Conservation (phyloP, 1,284 basidiomycete genomes). For the Cryptococcus sp. region DNA sequence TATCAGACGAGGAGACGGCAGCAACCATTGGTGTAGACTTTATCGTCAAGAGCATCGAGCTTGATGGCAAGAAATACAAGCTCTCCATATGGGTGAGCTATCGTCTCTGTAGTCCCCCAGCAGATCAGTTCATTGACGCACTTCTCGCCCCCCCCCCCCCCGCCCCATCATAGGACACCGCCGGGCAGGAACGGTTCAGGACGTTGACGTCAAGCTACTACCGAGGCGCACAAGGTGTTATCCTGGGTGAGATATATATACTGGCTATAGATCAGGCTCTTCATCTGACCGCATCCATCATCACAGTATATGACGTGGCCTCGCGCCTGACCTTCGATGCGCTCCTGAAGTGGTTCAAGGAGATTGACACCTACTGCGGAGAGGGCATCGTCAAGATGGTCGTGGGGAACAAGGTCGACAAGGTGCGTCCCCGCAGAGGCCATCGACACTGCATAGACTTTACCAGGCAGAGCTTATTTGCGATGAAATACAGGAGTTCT, state of each 20-base stretch:
- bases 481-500: conserved; percentile 64
- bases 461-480: conserved; percentile 1
- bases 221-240: conserved; percentile 62
- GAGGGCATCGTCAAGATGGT: conserved; percentile 89
- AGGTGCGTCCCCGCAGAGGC: conserved; percentile 51
- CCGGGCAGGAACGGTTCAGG: conserved; percentile 94
- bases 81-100: conserved; percentile 56
- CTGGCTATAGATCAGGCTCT: too few relatives aligned
- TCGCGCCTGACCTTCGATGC: conserved; percentile 88
- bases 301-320: conserved; percentile 82
- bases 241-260: conserved; percentile 61
- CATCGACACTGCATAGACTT: not conserved
- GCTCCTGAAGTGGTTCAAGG: conserved; percentile 85
- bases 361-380: conserved; percentile 90
- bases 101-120: not conserved
- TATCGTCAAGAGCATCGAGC: conserved; percentile 54
- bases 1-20: conserved; percentile 88
- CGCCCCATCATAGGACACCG: conserved; percentile 66
- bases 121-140: not conserved
- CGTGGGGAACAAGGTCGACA: conserved; percentile 92
- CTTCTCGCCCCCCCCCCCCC: not conserved
- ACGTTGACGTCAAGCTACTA: conserved; percentile 98
- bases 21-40: conserved; percentile 73
- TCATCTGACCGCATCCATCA: not conserved
- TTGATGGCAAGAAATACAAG: conserved; percentile 55